Base-by-base conservation (phyloP, 805 yeast species). In the Jamesozyma rosinii region DNA sequence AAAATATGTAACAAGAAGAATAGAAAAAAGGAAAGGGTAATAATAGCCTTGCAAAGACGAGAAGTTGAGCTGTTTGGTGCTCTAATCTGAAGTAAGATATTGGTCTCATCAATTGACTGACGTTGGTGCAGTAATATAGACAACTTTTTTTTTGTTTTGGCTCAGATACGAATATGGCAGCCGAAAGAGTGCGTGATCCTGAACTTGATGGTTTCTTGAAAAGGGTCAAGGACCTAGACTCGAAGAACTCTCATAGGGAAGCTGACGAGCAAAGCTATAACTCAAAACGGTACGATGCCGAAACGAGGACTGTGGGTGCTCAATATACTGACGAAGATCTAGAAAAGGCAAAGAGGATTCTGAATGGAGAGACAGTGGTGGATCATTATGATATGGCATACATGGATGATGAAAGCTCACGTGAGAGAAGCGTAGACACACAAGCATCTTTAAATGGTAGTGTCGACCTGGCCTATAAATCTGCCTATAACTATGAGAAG, bases 401-500 rank as follows among this genome's bases (percentile, higher is more conserved):
- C n/a, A n/a, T n/a, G n/a, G 14, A 31, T 19, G 19, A 35, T 5
- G 36, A 41, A 2, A 22, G 21, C 40, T 10, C 42, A 37, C 35
- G 31, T 8, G 37, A 30, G 5, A 39, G 36, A 18, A 15, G 24
- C 2, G 31, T 37, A 3, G 15, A 20, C 13, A n/a, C 35, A 14
- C 13, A 41, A 10, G 17, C 19, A 13, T 20, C 14, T 3, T 19
- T 17, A 8, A 24, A 24, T 11, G 10, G 11, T 24, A 24, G 29
- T 19, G 9, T 21, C 5, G 44, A 49, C 15, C 46, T 57, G 34
- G 52, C 58, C 0, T 59, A 51, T 40, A 48, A 44, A 37, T 58
- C 64, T 21, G 64, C 63, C 2, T 61, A 59, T 40, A 61, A 54
- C 31, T 59, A 53, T 47, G 63, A 59, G 35, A 54, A 45, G 48